Base-by-base conservation (phyloP, 1,284 basidiomycete species). In the Phylloboletellus chloephorus region DNA sequence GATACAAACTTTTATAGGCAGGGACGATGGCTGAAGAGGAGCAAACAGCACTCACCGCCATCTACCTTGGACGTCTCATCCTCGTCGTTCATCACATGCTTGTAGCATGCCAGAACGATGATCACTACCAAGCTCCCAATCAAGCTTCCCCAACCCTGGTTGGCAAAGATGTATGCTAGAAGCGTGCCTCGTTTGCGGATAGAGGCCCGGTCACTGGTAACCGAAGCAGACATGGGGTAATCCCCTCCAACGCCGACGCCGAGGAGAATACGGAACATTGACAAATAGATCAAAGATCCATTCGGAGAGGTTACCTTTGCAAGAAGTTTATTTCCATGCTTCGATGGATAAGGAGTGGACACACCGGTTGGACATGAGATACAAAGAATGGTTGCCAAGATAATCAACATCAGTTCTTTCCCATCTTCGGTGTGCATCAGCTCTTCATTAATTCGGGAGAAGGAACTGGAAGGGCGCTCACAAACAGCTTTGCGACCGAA, bases 171-270 rank as follows among this genome's bases (percentile, higher is more conserved):
- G 54, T 84, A 86, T 8, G 78, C 68, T 25, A 88, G 72, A 62
- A 89, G 71, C 1, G 81, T 80, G 5, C 86, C 86, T 19, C 87
- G 75, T 41, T 84, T 83, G 31, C 76, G 70, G 16, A 87, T 60
- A 47, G 76, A 76, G 2, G 85, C 69, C 15, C 83, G 74, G 54
- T 89, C 87, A n/a, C 72, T 74, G 3, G 79, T 75, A 43, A 84
- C 66, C n/a, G 75, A 74, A 3, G 82, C 81, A 6, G 74, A 78
- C 80, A 88, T 82, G 10, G 87, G 87, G 58, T 89, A 89, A 63
- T 91, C 88, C 19, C 85, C 88, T 19, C 88, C 88, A 5, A 90
- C 82, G 23, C 83, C 84, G 13, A 87, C 65, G 0, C 83, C 84
- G 33, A 87, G 76, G 13, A 88, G 56, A 41, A 86, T 82, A 21